Conservation (phyloP, 2,329 filamentous ascomycete genomes). For the Coccinonectria pachysandricola region DNA sequence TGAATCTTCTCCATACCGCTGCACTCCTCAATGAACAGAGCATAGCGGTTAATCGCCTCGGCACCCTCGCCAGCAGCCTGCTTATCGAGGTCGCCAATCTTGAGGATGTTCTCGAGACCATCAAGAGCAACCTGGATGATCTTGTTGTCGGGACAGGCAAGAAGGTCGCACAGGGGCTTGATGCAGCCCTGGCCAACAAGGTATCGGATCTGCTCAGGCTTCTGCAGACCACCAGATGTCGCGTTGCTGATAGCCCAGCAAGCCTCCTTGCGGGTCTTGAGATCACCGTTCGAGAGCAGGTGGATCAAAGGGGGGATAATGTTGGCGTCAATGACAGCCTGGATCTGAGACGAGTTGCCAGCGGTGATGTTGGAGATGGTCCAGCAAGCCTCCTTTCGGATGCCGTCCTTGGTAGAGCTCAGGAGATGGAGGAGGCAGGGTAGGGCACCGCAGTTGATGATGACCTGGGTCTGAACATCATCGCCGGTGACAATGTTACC, state of each 20-base stretch:
- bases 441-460: constrained; percentile 95
- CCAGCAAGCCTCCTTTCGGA: constrained; percentile 99
- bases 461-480: constrained; percentile 97
- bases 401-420: constrained; percentile 96
- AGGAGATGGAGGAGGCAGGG: constrained; percentile 86
- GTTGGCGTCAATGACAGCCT: constrained; percentile 91
- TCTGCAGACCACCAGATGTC: constrained; percentile 93
- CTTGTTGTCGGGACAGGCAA: constrained; percentile 97
- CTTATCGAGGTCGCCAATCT: constrained; percentile 98
- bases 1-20: constrained; percentile 99
- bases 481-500: constrained; percentile 98
- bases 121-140: constrained; percentile 98
- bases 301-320: constrained; percentile 96
- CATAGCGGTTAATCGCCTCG: constrained; percentile 88
- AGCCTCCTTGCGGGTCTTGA: constrained; percentile 98
- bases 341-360: constrained; percentile 95
- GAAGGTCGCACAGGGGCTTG: constrained; percentile 89
- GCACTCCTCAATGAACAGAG: constrained; percentile 96
- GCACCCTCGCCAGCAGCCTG: constrained; percentile 66
- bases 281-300: constrained; percentile 88
- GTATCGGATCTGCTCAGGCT: constrained; percentile 97
- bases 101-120: constrained; percentile 96
- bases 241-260: constrained; percentile 99
- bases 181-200: constrained; percentile 91
- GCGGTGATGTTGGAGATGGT: constrained; percentile 99